Conservation (phyloP, 2,329 filamentous ascomycete species). For the Drechslerella stenobrocha region DNA sequence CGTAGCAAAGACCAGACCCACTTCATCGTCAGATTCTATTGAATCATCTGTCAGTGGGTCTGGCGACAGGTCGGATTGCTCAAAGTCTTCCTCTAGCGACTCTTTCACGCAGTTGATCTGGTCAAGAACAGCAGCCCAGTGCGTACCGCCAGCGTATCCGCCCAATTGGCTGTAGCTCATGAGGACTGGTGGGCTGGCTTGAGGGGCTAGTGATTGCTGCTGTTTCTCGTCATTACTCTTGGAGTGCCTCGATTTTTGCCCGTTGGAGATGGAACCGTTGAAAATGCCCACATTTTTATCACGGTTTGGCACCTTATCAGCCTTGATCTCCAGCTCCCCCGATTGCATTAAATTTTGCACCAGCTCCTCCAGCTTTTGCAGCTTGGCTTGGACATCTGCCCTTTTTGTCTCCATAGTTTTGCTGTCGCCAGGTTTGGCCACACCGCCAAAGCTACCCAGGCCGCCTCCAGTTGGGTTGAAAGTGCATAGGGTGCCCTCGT, state of each 20-base stretch:
- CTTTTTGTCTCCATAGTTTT: slow-evolving; percentile 32
- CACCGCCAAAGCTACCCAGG: slow-evolving; percentile 8
- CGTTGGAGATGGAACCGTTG: not conserved
- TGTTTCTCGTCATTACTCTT: slow-evolving; percentile 2
- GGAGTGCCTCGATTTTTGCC: not conserved
- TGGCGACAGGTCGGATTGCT: slow-evolving; percentile 51
- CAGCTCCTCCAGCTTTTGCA: slow-evolving; percentile 58
- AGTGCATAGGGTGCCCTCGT: slow-evolving; percentile 51
- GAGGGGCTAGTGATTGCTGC: slow-evolving; percentile 50
- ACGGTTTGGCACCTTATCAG: slow-evolving; percentile 53
- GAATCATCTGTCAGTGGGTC: slow-evolving; percentile 53
- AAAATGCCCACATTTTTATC: slow-evolving; percentile 23
- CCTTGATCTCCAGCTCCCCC: slow-evolving; percentile 47
- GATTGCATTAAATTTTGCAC: slow-evolving; percentile 56
- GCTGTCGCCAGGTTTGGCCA: slow-evolving; percentile 17
- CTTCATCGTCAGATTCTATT: slow-evolving; percentile 53
- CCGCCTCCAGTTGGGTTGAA: slow-evolving; percentile 5
- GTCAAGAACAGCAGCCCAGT: slow-evolving; percentile 58
- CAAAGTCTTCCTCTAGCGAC: slow-evolving; percentile 52
- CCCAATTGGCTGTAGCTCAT: slow-evolving; percentile 46
- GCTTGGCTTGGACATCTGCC: slow-evolving; percentile 56
- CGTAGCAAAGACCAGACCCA: slow-evolving; percentile 55
- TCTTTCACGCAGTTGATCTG: slow-evolving; percentile 56
- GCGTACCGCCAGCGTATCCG: slow-evolving; percentile 56
- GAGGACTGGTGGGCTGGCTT: slow-evolving; percentile 49